These are phyloP conservation scores for Astragalus glycyphyllos DNA, from an alignment of 306 rosid species.

Conservation along the genomic window DNA sequence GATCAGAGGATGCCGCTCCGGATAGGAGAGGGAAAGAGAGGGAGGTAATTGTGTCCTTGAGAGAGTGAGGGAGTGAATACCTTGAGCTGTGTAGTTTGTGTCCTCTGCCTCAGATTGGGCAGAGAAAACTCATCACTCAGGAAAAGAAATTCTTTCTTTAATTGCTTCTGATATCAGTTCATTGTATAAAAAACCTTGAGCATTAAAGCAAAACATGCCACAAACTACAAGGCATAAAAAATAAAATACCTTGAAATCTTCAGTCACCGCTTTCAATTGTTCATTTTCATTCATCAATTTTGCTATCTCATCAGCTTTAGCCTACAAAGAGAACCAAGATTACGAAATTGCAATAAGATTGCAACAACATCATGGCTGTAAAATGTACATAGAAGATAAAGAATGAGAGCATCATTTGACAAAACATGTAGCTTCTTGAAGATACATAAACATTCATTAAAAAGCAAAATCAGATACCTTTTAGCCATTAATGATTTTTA, in stretches of 20 bases:
- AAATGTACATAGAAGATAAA: constrained; percentile 31
- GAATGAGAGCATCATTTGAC: constrained; percentile 31
- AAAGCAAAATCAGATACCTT: constrained; percentile 4
- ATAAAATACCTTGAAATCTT: constrained; percentile 78
- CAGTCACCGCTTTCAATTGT: constrained; percentile 71
- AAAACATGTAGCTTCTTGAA: constrained; percentile 33
- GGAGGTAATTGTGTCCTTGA: not conserved
- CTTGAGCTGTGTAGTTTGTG: not conserved
- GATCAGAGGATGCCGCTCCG: too few relatives aligned
- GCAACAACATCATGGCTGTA: constrained; percentile 30
- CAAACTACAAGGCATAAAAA: constrained; percentile 24
- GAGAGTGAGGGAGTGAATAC: not conserved
- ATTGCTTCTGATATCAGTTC: not conserved
- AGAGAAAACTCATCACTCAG: not conserved
- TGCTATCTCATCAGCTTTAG: constrained; percentile 97
- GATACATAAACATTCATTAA: constrained; percentile 13
- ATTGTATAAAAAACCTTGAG: not conserved
- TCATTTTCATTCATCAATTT: constrained; percentile 97
- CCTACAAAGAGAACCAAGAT: constrained; percentile 58
- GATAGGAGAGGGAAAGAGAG: not conserved
- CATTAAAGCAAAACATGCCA: constrained; percentile 22
- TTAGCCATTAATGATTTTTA: constrained; percentile 2
- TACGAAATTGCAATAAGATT: constrained; percentile 22
- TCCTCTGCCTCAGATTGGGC: constrained; percentile 15
- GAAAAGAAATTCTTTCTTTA: not conserved